These are phyloP conservation scores for Talaromyces rugulosus DNA, from an alignment of 2,329 filamentous ascomycete species.

Conservation along the genomic window DNA sequence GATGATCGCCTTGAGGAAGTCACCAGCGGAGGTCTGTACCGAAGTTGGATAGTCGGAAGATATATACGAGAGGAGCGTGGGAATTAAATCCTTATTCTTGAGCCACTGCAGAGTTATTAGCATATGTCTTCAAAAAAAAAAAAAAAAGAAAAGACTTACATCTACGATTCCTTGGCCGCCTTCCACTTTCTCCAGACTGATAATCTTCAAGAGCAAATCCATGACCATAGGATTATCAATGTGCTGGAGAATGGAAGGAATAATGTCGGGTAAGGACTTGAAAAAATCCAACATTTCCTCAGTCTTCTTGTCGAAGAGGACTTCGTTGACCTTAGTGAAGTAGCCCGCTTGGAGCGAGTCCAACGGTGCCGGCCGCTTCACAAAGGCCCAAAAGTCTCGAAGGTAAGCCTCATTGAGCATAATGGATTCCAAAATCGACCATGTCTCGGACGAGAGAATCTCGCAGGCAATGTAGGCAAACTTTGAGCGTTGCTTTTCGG, in stretches of 20 bases:
- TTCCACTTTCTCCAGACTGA: conserved; percentile 89
- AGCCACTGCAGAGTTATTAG: conserved; percentile 64
- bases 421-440: conserved; percentile 91
- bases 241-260: conserved; percentile 82
- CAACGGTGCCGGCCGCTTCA: conserved; percentile 77
- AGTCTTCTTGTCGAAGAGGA: conserved; percentile 95
- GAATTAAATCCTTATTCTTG: conserved; percentile 82
- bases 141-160: conserved; percentile 48
- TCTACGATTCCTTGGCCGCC: conserved; percentile 90
- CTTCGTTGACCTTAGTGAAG: conserved; percentile 98
- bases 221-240: conserved; percentile 98
- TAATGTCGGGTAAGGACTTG: conserved; percentile 74
- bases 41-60: conserved; percentile 80
- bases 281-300: conserved; percentile 93
- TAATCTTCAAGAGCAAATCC: conserved; percentile 94
- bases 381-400: conserved; percentile 84
- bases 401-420: conserved; percentile 78
- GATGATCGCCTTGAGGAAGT: conserved; percentile 98
- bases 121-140: not conserved
- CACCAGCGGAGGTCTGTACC: conserved; percentile 92
- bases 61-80: conserved; percentile 79
- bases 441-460: conserved; percentile 90
- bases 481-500: conserved; percentile 85
- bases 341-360: conserved; percentile 94
- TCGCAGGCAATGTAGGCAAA: conserved; percentile 93